A percentile compares a stretch with the other conserved stretches of the same genome.
phyloP scores from a whole-genome alignment of 805 yeast species.

The Teunomyces barrocoloradensis region DNA sequence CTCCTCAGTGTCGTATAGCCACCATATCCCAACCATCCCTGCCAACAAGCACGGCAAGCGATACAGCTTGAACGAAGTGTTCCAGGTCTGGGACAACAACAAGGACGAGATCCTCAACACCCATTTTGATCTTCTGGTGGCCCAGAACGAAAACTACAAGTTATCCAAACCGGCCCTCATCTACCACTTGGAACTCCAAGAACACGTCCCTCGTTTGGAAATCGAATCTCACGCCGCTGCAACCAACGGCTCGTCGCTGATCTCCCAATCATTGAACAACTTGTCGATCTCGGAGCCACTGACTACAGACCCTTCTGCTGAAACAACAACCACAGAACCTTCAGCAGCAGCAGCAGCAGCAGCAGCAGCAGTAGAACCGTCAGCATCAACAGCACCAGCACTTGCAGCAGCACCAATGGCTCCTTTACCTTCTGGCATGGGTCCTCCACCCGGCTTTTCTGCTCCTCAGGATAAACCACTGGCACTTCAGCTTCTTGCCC shows the following conservation, averaged over 20 bases:
- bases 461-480: slow-evolving; percentile 1
- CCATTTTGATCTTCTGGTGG: slow-evolving; percentile 10
- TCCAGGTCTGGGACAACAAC: slow-evolving; percentile 48
- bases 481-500: slow-evolving; percentile 21
- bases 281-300: not conserved
- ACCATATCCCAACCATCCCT: slow-evolving; percentile 20
- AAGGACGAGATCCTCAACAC: slow-evolving; percentile 21
- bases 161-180: slow-evolving; percentile 29
- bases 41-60: slow-evolving; percentile 40
- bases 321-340: not conserved
- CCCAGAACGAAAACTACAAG: slow-evolving; percentile 30
- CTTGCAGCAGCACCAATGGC: not conserved
- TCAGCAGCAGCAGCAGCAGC: no score
- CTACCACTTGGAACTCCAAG: slow-evolving; percentile 35
- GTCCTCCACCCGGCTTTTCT: slow-evolving; percentile 11
- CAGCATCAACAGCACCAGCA: no score
- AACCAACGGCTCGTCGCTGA: not conserved
- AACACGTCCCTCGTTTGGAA: not conserved
- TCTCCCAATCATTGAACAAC: not conserved
- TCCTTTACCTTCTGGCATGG: not conserved
- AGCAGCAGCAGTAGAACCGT: no score
- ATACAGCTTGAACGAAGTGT: slow-evolving; percentile 52
- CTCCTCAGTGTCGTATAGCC: not conserved
- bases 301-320: not conserved
- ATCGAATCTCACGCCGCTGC: not conserved